Base-by-base conservation (phyloP, 257 asterid species). In the Capsicum pubescens region DNA sequence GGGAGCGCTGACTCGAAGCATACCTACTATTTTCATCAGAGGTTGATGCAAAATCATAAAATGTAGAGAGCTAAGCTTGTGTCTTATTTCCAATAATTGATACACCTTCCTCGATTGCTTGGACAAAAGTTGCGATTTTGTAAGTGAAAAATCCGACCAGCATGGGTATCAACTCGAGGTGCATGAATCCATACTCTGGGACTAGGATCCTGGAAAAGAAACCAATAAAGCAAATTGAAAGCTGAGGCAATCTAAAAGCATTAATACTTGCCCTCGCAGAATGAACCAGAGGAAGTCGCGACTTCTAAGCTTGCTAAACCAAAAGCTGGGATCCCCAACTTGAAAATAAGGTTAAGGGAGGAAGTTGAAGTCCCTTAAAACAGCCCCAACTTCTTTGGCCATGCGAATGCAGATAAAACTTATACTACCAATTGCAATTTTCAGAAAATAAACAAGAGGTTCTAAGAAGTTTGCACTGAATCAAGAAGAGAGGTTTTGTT, bases 131-230 rank as follows among this genome's bases (percentile, higher is more conserved):
- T 35, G 95, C 97, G 80, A 95, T 93, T 95, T 95, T 94, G 92
- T 94, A 95, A 7, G 98, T 95, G 90, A 95, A 95, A 84, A 95
- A 93, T 79, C 99, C 99, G 63, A 94, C 96, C 3, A 95, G 93
- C 94, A 94, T 93, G 10, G 98, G 98, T 57, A 95, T 95, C 91
- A 95, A 85, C 57, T 93, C 93, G 11, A 94, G 97, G 82, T 89
- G 95, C 89, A 95, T 74, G 44, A 94, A 84, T 85, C 99, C 99
- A 82, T 95, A 91, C 0, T 95, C 95, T 6, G 98, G 99, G 60
- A 93, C 98, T 63, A 95, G 67, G 86, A 95, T 94, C 93, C 99
- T 95, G 82, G 48, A 77, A 71, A 26, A 55, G 3, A 80, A 36
- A 12, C 68, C 14, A 61, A 19, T 11, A 21, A 0, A 74, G 15